Conservation (phyloP, 192 early-diverging fungal species). For the Umbelopsis isabellina region DNA sequence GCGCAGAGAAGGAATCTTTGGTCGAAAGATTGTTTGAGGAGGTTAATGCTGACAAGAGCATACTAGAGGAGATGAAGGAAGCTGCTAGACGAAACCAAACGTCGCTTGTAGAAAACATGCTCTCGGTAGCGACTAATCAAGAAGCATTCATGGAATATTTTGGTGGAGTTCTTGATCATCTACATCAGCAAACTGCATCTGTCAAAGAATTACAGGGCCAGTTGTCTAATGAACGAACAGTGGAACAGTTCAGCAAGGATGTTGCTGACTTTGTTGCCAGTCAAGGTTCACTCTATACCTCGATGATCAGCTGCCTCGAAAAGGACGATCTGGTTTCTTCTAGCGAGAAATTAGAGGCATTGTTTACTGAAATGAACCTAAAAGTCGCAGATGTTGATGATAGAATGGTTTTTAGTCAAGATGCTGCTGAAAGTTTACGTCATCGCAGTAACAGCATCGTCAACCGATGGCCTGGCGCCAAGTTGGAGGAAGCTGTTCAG, state of each 20-base stretch:
- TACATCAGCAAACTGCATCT: neutral
- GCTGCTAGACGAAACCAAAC: neutral
- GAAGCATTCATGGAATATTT: neutral
- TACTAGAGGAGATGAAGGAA: neutral
- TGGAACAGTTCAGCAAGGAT: neutral
- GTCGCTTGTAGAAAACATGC: neutral
- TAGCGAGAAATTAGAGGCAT: neutral
- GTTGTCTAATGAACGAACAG: neutral
- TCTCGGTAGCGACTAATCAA: neutral
- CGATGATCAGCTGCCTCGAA: neutral
- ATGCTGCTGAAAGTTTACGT: conserved; percentile 8
- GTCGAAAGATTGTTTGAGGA: neutral
- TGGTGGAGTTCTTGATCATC: neutral
- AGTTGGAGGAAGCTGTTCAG: neutral
- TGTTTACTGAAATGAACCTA: neutral
- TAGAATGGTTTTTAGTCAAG: neutral
- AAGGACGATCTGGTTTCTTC: neutral
- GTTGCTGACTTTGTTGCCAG: neutral
- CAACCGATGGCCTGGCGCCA: neutral
- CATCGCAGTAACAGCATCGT: neutral
- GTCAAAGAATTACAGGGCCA: neutral
- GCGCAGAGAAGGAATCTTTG: neutral
- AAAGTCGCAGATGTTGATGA: neutral
- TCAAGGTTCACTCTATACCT: neutral
- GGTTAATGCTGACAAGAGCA: neutral